Evolutionary conservation across 331 rosid genomes (phyloP), one percentile per base, ranked within the genome.

Genomic region (Saraca asoca): DNA sequence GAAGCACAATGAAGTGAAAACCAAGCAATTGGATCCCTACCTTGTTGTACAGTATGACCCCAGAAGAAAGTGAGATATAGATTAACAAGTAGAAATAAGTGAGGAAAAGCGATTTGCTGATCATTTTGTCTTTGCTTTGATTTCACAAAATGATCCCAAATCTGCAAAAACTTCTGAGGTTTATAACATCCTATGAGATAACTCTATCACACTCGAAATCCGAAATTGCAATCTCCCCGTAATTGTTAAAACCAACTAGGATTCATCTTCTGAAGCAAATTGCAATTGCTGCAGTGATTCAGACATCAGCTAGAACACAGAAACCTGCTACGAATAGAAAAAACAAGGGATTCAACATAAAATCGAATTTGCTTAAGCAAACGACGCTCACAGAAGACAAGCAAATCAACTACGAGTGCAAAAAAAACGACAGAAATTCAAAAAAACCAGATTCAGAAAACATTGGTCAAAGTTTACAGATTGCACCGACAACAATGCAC

Each of bases 11-110:
- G 14, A 13, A 46, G 4, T 35, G 46, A 34, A 4, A 62, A 52
- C 45, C 16, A 39, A 20, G 41, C 42, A 63, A 59, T 10, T 7
- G 39, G 59, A n/a, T 37, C 18, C n/a, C 15, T 42, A 87, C 85
- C 96, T 89, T 94, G 86, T 94, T 94, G 82, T 90, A 94, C 81
- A 94, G 75, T 55, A 94, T 94, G 74, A 94, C 98, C 31, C 92
- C 97, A 45, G 96, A 86, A 14, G 98, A 94, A 71, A 94, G 97
- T 62, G 86, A 72, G 72, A 90, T 87, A 70, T 94, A 94, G 64
- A 88, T 58, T 33, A 94, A 76, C 35, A 94, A 82, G 87, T 90
- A 94, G 9, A 90, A 75, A 43, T 43, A 43, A 43, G 14, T 43
- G 49, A 43, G 49, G 6, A 43, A 12, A 11, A 12, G 14, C 5